Evolutionary conservation across 225 moss, liverwort and hornwort species (phyloP).

Genomic region (Rhytidiadelphus loreus): DNA sequence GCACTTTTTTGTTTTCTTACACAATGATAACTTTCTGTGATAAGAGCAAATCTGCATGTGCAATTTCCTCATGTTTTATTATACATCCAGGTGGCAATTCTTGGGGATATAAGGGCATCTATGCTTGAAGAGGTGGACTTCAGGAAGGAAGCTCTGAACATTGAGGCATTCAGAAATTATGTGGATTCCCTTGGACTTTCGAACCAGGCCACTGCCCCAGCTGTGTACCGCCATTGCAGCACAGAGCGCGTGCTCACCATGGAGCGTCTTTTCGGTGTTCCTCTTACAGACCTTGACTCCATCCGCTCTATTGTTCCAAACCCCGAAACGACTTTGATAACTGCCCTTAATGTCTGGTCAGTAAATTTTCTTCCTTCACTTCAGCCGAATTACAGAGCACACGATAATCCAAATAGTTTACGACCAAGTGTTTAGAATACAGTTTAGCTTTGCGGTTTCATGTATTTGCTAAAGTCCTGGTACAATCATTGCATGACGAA

Average conservation of each 20-base stretch:
- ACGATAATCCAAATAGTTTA: background rate
- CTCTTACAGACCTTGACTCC: slow-evolving; percentile 82
- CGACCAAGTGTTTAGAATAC: background rate
- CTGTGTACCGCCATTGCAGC: slow-evolving; percentile 88
- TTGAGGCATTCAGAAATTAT: slow-evolving; percentile 74
- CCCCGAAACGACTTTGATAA: slow-evolving; percentile 82
- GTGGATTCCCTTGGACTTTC: slow-evolving; percentile 65
- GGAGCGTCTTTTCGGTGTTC: slow-evolving; percentile 92
- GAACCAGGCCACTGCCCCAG: slow-evolving; percentile 74
- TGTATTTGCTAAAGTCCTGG: background rate
- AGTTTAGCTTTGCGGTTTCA: background rate
- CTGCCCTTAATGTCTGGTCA: slow-evolving; percentile 95
- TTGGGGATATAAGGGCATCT: slow-evolving; percentile 75
- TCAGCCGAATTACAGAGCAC: background rate
- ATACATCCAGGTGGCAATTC: slow-evolving; percentile 68
- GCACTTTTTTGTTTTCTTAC: background rate
- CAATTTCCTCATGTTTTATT: background rate
- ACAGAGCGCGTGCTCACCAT: slow-evolving; percentile 84
- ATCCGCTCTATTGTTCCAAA: slow-evolving; percentile 76
- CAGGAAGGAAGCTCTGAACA: slow-evolving; percentile 82
- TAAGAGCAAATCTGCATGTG: background rate
- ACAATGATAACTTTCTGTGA: background rate
- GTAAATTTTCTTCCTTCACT: background rate
- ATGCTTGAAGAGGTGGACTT: slow-evolving; percentile 98
- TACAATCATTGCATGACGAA: background rate